Evolutionary conservation across 2,329 filamentous ascomycete genomes (phyloP).

Genomic region (Exophiala aquamarina): DNA sequence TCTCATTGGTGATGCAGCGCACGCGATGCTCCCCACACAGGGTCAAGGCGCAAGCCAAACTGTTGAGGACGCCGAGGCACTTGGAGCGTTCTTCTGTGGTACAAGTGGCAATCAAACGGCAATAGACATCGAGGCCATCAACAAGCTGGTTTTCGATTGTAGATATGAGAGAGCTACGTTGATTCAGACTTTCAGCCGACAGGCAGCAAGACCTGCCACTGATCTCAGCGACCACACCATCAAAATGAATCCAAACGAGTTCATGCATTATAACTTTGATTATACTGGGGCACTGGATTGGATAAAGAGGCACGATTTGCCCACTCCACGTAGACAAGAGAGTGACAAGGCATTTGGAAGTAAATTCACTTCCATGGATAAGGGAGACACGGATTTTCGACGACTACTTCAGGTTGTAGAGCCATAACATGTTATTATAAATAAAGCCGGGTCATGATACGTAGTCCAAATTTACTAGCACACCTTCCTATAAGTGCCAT

Average conservation of each 20-base stretch:
- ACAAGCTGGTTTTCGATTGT: slow-evolving; percentile 30
- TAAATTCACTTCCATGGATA: no score
- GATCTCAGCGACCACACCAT: slow-evolving; percentile 34
- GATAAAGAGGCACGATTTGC: slow-evolving; percentile 12
- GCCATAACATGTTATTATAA: no score
- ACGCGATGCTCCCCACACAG: slow-evolving; percentile 34
- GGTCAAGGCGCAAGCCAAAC: slow-evolving; percentile 37
- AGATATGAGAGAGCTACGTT: slow-evolving; percentile 40
- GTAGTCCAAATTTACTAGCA: no score
- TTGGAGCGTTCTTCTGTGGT: slow-evolving; percentile 33
- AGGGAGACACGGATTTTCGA: no score
- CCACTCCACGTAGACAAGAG: no score
- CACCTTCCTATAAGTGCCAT: no score
- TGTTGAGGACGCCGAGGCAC: slow-evolving; percentile 40
- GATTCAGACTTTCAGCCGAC: slow-evolving; percentile 34
- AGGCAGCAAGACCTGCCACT: slow-evolving; percentile 39
- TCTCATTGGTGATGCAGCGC: slow-evolving; percentile 33
- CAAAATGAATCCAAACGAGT: slow-evolving; percentile 41
- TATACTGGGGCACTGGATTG: slow-evolving; percentile 39
- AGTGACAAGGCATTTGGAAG: no score
- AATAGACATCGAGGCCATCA: slow-evolving; percentile 27
- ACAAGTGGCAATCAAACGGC: slow-evolving; percentile 6
- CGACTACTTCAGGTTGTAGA: no score
- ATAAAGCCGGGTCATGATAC: no score
- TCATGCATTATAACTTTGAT: slow-evolving; percentile 42